Conservation (phyloP, 139 green algal species). For the Penium margaritaceum region DNA sequence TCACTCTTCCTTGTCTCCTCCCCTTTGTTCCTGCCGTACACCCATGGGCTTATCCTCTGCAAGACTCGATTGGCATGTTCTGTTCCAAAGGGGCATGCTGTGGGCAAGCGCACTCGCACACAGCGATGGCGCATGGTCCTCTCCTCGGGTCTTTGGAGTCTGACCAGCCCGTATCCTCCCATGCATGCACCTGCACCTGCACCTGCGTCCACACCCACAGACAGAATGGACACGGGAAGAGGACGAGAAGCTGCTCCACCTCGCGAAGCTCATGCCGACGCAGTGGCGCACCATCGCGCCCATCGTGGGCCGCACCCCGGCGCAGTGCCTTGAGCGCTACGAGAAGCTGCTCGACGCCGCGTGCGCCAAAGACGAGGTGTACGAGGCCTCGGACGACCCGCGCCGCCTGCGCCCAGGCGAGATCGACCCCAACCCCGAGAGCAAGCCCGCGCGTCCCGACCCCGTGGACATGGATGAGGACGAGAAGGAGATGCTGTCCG, state of each 20-base stretch:
- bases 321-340: constrained; percentile 92
- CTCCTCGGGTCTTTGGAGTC: too few species aligned
- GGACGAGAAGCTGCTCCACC: constrained; percentile 97
- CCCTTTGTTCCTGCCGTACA: too few species aligned
- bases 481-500: constrained; percentile 98
- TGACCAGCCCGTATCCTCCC: too few species aligned
- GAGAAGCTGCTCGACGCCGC: constrained; percentile 81
- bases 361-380: constrained; percentile 69
- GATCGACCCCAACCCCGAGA: constrained; percentile 96
- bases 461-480: constrained; percentile 99
- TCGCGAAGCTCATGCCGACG: constrained; percentile 98
- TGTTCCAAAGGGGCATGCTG: too few species aligned
- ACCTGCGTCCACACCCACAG: too few species aligned
- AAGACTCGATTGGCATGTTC: too few species aligned
- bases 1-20: too few species aligned
- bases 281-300: constrained; percentile 98
- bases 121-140: too few species aligned
- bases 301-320: constrained; percentile 88
- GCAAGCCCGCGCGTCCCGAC: constrained; percentile 81
- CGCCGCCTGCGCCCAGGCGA: constrained; percentile 85
- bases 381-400: constrained; percentile 84
- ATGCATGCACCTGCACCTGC: too few species aligned
- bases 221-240: constrained; percentile 95
- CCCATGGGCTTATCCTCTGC: too few species aligned
- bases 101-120: too few species aligned